Percentiles rank a stretch among this genome's conserved stretches.
phyloP scores from a whole-genome alignment of 192 early-diverging fungal genomes.

The Rhizophagus clarus region DNA sequence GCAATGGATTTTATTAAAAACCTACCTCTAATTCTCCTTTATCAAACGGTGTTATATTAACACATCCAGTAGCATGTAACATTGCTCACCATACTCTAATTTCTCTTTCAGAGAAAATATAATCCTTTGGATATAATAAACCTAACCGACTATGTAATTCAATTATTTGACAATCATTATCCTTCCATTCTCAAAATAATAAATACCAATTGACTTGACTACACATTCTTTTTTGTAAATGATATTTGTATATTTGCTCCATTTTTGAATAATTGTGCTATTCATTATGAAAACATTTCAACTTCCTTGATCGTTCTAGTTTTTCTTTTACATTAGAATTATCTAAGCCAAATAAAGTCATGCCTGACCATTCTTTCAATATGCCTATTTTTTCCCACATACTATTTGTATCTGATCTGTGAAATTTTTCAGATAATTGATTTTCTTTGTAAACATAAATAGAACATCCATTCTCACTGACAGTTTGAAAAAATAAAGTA shows the following conservation, averaged over 20 bases:
- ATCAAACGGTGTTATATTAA: not conserved
- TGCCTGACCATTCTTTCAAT: not conserved
- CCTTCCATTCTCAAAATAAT: not conserved
- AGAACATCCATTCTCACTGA: not conserved
- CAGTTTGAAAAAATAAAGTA: not conserved
- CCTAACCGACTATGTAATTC: not conserved
- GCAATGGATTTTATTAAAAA: not conserved
- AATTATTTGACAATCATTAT: not conserved
- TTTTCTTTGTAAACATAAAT: conserved; percentile 6
- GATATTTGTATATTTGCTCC: not conserved
- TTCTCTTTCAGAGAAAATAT: not conserved
- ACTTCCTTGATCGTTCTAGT: not conserved
- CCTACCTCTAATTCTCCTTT: not conserved
- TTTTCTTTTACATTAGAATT: not conserved
- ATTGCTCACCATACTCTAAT: not conserved
- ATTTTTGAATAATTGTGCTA: not conserved
- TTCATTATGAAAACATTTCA: not conserved
- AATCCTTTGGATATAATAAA: not conserved
- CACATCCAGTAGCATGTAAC: not conserved
- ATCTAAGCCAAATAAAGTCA: not conserved
- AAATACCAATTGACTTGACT: not conserved
- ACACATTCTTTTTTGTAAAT: too few relatives aligned
- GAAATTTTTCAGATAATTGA: not conserved
- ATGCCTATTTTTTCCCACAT: conserved; percentile 15
- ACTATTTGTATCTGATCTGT: not conserved